Base-by-base conservation (phyloP, 169 alveolate species). In the Hammondia hammondi region DNA sequence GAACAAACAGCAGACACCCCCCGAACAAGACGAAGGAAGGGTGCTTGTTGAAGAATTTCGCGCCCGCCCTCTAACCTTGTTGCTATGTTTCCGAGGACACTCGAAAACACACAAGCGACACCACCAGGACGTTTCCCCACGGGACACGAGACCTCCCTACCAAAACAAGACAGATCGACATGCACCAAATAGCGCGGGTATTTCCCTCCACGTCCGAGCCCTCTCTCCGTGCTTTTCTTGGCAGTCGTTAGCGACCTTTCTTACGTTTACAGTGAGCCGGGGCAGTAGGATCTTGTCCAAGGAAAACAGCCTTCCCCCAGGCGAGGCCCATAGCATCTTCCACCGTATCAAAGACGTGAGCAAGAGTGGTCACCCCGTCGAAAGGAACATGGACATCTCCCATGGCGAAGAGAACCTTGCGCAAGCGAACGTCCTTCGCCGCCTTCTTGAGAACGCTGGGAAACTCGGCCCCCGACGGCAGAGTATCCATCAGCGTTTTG, bases 311-410 rank as follows among this genome's bases (percentile, higher is more conserved):
- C 70, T 82, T 82, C 70, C 90, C 90, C 90, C 90, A 82, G 71
- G 71, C 90, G 37, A 82, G 90, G 71, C 90, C 90, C 90, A 82
- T 82, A 6, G 90, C 90, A 37, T 39, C 90, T 48, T 82, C 90
- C 72, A 82, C 90, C 70, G 7, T 82, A 24, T 82, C 90, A 35
- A 82, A 82, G 57, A 82, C 90, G 70, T 82, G 90, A 12, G 70
- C 90, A 10, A 82, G 70, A 35, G 71, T 82, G 37, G 32, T 17
- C 24, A 12, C 10, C 5, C 70, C 70, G 70, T 82, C 90, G 43
- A 82, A 45, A 27, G 90, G 90, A 37, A 82, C 90, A 43, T 82
- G 90, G 43, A 82, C 90, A 35, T 82, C 90, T 45, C 90, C 90
- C 90, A 82, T 39, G 52, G 39, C 90, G 70, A 39, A 45, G 35